A percentile compares a stretch with the other conserved stretches of the same genome.
phyloP scores from a whole-genome alignment of 805 yeast species.

The Metschnikowia vanudenii region DNA sequence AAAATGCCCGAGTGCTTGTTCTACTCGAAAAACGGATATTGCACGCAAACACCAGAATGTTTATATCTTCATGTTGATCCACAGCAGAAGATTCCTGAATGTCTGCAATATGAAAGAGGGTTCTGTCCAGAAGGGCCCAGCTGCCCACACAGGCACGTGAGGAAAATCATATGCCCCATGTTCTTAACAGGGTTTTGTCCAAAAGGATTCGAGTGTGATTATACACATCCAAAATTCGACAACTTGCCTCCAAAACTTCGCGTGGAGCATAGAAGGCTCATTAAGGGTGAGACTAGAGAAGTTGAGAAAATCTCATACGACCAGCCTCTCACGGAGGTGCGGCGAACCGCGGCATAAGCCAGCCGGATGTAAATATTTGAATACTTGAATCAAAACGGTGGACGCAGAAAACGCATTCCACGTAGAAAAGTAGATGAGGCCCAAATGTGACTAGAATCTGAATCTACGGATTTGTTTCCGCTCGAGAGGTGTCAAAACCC shows the following conservation, averaged over 20 bases:
- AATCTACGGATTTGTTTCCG: conserved; percentile 59
- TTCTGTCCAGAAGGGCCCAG: conserved; percentile 91
- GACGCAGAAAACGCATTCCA: too few relatives aligned
- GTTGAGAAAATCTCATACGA: conserved; percentile 22
- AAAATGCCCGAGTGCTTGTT: conserved; percentile 97
- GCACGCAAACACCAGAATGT: conserved; percentile 94
- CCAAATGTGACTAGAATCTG: conserved; percentile 40
- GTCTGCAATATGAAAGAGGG: conserved; percentile 79
- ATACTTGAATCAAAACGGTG: not conserved
- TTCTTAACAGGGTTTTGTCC: conserved; percentile 93
- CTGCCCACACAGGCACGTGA: conserved; percentile 78
- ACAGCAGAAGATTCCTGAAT: conserved; percentile 80
- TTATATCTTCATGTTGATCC: conserved; percentile 91
- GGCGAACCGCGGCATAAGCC: conserved; percentile 1
- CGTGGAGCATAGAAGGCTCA: conserved; percentile 17
- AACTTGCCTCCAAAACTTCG: conserved; percentile 37
- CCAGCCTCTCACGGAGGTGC: conserved; percentile 21
- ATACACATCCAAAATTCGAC: conserved; percentile 80
- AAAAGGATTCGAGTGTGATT: conserved; percentile 73
- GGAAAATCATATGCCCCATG: conserved; percentile 72
- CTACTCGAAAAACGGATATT: conserved; percentile 76
- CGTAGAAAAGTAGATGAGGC: too few relatives aligned
- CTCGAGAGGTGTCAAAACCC: conserved; percentile 81
- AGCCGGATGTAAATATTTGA: not conserved
- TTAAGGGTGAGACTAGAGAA: conserved; percentile 22